These are phyloP conservation scores for Mytilinidion resinicola DNA, from an alignment of 495 filamentous ascomycete genomes.

Conservation along the genomic window DNA sequence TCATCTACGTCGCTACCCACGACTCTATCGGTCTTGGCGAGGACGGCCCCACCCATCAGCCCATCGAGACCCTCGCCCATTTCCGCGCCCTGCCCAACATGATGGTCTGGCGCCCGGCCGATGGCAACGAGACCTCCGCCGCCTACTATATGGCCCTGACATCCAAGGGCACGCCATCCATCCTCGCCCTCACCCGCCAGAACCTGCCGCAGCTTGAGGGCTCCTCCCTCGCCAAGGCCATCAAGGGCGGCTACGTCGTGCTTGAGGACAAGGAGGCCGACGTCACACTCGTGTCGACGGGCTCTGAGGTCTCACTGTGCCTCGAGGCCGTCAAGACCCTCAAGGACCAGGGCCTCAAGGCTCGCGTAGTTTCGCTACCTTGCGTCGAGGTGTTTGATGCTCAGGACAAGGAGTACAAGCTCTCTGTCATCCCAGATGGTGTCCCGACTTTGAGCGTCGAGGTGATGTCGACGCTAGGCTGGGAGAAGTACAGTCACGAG, in stretches of 20 bases:
- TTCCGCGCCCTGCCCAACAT: slow-evolving; percentile 99
- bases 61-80: slow-evolving; percentile 98
- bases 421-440: slow-evolving; percentile 85
- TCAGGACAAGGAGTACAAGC: slow-evolving; percentile 88
- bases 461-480: slow-evolving; percentile 87
- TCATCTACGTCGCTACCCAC: slow-evolving; percentile 96
- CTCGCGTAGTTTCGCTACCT: slow-evolving; percentile 91
- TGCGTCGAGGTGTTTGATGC: slow-evolving; percentile 97
- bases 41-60: slow-evolving; percentile 98
- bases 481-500: slow-evolving; percentile 98
- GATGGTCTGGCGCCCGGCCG: slow-evolving; percentile 99
- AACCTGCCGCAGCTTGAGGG: slow-evolving; percentile 97
- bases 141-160: slow-evolving; percentile 96
- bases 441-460: slow-evolving; percentile 92
- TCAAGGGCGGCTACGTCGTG: slow-evolving; percentile 91
- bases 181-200: slow-evolving; percentile 93
- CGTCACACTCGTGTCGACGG: slow-evolving; percentile 88
- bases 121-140: slow-evolving; percentile 96
- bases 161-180: slow-evolving; percentile 82
- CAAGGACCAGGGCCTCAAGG: slow-evolving; percentile 75
- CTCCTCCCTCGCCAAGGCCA: slow-evolving; percentile 75
- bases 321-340: slow-evolving; percentile 87
- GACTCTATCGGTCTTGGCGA: slow-evolving; percentile 99
- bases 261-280: slow-evolving; percentile 78
- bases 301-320: slow-evolving; percentile 91